These are phyloP conservation scores for Geosmithia flava DNA, from an alignment of 2,329 filamentous ascomycete genomes.

Conservation along the genomic window DNA sequence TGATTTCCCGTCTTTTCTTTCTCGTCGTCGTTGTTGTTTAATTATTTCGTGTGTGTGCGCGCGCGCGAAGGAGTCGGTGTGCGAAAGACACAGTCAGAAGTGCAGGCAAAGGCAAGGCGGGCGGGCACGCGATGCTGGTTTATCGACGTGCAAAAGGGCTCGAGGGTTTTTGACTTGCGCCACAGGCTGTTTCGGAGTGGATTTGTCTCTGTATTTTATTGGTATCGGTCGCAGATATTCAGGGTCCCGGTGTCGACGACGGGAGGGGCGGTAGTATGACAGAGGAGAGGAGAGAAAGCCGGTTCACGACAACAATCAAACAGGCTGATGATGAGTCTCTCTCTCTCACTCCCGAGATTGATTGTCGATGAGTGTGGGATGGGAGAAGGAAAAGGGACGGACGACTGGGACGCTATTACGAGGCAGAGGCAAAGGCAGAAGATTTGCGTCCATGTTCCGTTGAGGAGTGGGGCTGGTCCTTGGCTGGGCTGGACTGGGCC, in stretches of 20 bases:
- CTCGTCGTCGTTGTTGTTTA: no score
- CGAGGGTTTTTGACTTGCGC: neutral
- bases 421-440: neutral
- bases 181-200: no score
- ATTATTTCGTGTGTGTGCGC: neutral
- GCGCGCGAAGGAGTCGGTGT: neutral
- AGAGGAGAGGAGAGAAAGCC: no score
- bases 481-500: no score
- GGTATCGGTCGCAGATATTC: no score
- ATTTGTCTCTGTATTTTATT: no score
- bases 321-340: no score
- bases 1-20: no score
- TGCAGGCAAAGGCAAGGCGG: neutral
- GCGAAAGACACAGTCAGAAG: neutral
- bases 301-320: no score
- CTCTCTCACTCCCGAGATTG: no score
- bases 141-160: neutral
- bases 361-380: neutral
- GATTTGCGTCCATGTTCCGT: neutral
- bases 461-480: neutral
- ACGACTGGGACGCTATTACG: neutral
- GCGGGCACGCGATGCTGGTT: neutral
- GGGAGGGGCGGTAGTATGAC: no score
- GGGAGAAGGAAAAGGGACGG: neutral
- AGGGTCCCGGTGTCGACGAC: no score